phyloP scores from a whole-genome alignment of 2,329 filamentous ascomycete species.

The Aureobasidium mangrovei region DNA sequence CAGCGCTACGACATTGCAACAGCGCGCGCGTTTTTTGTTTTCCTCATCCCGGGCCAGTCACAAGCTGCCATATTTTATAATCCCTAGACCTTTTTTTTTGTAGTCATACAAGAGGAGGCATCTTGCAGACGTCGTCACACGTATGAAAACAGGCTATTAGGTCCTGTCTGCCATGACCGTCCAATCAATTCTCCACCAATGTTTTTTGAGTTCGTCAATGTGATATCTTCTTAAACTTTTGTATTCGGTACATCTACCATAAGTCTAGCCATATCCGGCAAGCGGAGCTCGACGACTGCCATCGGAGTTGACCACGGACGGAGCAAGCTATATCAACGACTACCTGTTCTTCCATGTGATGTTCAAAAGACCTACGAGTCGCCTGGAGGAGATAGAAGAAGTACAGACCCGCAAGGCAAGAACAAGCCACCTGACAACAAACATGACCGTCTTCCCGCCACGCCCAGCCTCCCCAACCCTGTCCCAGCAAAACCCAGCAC shows the following conservation, averaged over 20 bases:
- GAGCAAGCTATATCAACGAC: neutral
- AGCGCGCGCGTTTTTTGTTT: neutral
- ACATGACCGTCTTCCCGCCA: neutral
- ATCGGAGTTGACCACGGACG: neutral
- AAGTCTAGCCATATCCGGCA: neutral
- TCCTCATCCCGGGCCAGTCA: neutral
- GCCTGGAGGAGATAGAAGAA: neutral
- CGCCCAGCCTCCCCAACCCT: neutral
- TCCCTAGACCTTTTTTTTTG: slow-evolving; percentile 1
- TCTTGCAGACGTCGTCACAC: too few species aligned
- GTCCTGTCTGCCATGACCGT: neutral
- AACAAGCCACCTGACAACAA: neutral
- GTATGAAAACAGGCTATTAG: neutral
- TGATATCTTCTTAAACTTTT: neutral
- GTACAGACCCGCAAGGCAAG: neutral
- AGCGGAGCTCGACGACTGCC: neutral
- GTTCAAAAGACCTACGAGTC: neutral
- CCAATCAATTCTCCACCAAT: neutral
- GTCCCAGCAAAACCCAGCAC: neutral
- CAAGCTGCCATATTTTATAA: neutral
- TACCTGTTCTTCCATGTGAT: neutral
- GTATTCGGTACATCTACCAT: neutral
- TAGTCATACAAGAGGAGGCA: neutral
- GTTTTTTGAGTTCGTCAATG: neutral
- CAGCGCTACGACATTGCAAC: slow-evolving; percentile 1